Evolutionary conservation across 1,284 basidiomycete genomes (phyloP), one percentile per base, ranked within the genome.

Genomic region (Tylopilus sp.): DNA sequence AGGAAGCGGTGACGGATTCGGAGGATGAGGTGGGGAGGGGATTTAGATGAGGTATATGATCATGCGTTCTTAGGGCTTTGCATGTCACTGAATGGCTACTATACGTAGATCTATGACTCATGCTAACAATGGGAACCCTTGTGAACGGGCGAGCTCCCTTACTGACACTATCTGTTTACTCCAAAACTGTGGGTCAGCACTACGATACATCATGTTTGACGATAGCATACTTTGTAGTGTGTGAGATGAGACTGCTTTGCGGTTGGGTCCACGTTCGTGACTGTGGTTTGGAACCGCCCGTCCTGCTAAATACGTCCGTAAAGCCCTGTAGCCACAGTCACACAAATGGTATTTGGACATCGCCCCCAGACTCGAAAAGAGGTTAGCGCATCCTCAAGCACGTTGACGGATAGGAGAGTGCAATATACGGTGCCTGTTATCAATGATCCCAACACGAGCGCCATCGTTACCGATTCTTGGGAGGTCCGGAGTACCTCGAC

Each of bases 201-300:
- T 15, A n/a, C 19, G 29, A 57, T 39, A 39, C 26, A 15, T 39
- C 24, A 38, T 57, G 61, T 8, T n/a, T 39, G 29, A 53, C 32
- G 29, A 13, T n/a, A 52, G 70, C 83, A 58, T 77, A 92, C 92
- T 60, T 81, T 83, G 15, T 90, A 90, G 70, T 93, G 85, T 16
- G 94, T 77, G 8, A 93, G 88, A 56, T 81, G 82, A 69, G 84
- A 85, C 69, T 93, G 92, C 72, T 93, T 93, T 6, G 91, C 92
- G 1, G 87, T 92, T 0, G 92, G 91, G 58, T 87, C 87, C 49
- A 93, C 82, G 62, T 93, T 92, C 0, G 91, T 92, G 19, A 93
- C 89, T 0, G 88, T 92, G 0, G 92, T 92, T 56, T 85, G 84
- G 72, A 93, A 93, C 73, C 83, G 86, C 6, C 72, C 71, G 26